A percentile compares a stretch with the other conserved stretches of the same genome.
phyloP scores from a whole-genome alignment of 1,284 basidiomycete genomes.

The Sanghuangporus weigelae region DNA sequence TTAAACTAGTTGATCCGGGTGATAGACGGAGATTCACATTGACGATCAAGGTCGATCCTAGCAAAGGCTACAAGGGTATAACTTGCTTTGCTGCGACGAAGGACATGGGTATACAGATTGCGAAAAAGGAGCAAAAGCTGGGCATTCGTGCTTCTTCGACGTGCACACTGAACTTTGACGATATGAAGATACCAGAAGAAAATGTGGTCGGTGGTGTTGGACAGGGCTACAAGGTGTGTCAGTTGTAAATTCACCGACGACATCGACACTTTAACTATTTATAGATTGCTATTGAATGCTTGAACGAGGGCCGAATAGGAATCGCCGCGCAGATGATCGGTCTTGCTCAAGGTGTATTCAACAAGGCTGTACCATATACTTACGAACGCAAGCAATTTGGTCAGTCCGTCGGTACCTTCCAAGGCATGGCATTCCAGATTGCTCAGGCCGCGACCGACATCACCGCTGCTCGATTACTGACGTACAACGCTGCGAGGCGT shows the following conservation, averaged over 20 bases:
- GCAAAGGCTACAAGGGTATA: slow-evolving; percentile 98
- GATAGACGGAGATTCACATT: not conserved
- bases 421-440: slow-evolving; percentile 95
- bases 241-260: not conserved
- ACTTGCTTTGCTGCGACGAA: slow-evolving; percentile 96
- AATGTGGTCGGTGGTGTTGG: slow-evolving; percentile 94
- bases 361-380: slow-evolving; percentile 89
- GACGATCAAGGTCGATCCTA: slow-evolving; percentile 65
- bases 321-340: slow-evolving; percentile 98
- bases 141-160: slow-evolving; percentile 97
- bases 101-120: slow-evolving; percentile 95
- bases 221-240: slow-evolving; percentile 83
- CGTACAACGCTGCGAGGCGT: slow-evolving; percentile 93
- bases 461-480: slow-evolving; percentile 87
- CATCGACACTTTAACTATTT: not conserved
- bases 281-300: slow-evolving; percentile 93
- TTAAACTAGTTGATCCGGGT: not conserved
- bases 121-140: slow-evolving; percentile 99
- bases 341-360: slow-evolving; percentile 94
- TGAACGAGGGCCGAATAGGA: slow-evolving; percentile 97
- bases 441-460: slow-evolving; percentile 86
- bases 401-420: slow-evolving; percentile 87
- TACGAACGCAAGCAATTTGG: slow-evolving; percentile 95
- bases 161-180: slow-evolving; percentile 95
- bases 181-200: slow-evolving; percentile 86